Base-by-base conservation (phyloP, 73 alveolate genomes). In the Uronychia setigera region DNA sequence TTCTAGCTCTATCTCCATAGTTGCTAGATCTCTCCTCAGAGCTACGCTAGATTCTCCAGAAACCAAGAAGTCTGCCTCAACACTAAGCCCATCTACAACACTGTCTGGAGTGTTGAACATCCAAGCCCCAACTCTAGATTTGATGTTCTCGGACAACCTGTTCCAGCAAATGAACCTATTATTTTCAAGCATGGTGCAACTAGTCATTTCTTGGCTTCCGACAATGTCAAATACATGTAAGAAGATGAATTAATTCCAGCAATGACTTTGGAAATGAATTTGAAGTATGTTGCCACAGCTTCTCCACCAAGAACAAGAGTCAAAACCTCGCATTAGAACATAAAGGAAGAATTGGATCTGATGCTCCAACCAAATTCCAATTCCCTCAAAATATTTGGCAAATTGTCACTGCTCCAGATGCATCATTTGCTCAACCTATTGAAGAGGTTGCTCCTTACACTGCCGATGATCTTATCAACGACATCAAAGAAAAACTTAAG, bases 241-340 rank as follows among this genome's bases (percentile, higher is more conserved):
- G 67, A 19, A 19, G 19, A 19, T 11, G n/a, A 29, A 59, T 81
- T 29, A 79, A 87, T 77, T 94, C 88, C 84, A 83, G 92, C 74
- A 95, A 95, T 86, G 99, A 95, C 74, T 95, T 88, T 78, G 99
- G 99, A 29, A 81, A 60, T 74, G 99, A 95, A 79, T 94, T 32
- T 80, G 99, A 95, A 92, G 96, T 95, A 26, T 86, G 97, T 84
- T 93, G 79, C 58, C 89, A 94, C 80, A 74, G 87, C 33, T 94
- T 79, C 78, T 77, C 94, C n/a, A 84, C 96, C 29, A 85, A 88
- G 33, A 90, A 89, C 60, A 93, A 93, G 85, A 60, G 92, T 0
- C 92, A 93, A 59, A 86, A 87, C 77, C 59, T 93, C 29, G 80
- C 89, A 26, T 67, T 89, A 81, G 97, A 93, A 74, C 35, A 84